phyloP scores from a whole-genome alignment of 768 basidiomycete genomes.

The Leccinum boreale region DNA sequence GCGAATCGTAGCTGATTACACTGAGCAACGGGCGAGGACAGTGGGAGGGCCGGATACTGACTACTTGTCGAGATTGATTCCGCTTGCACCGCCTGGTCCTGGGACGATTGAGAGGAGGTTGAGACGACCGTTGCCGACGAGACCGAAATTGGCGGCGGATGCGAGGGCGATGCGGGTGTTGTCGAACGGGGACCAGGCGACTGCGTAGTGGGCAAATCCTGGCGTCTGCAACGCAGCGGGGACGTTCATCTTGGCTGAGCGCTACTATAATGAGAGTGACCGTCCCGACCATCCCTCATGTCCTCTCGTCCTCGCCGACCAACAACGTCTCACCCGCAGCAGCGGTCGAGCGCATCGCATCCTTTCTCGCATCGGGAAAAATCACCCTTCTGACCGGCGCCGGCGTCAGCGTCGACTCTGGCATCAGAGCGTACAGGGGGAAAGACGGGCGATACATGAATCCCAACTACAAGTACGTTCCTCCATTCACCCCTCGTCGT shows the following conservation, averaged over 20 bases:
- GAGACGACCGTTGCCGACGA: constrained; percentile 93
- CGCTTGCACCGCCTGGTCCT: constrained; percentile 42
- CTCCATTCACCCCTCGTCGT: no score
- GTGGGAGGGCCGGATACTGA: constrained; percentile 37
- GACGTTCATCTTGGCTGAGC: constrained; percentile 33
- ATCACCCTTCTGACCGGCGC: constrained; percentile 82
- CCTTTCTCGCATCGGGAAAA: constrained; percentile 69
- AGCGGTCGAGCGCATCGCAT: constrained; percentile 57
- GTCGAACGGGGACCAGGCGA: constrained; percentile 87
- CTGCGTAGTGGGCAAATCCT: constrained; percentile 78
- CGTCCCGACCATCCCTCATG: constrained; percentile 69
- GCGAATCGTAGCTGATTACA: constrained; percentile 73
- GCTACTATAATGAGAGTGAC: constrained; percentile 63
- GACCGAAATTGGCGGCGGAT: constrained; percentile 88
- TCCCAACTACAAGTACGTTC: constrained; percentile 77
- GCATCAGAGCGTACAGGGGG: constrained; percentile 92
- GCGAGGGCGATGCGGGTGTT: constrained; percentile 71
- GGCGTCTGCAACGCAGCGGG: constrained; percentile 65
- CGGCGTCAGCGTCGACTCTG: constrained; percentile 93
- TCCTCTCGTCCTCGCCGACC: constrained; percentile 38
- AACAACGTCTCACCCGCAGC: constrained; percentile 42
- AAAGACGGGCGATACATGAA: constrained; percentile 83
- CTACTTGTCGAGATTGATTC: constrained; percentile 63
- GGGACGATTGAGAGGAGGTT: constrained; percentile 57
- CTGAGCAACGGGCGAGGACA: constrained; percentile 8